phyloP scores from a whole-genome alignment of 805 yeast species.

The Candida silvicultrix region DNA sequence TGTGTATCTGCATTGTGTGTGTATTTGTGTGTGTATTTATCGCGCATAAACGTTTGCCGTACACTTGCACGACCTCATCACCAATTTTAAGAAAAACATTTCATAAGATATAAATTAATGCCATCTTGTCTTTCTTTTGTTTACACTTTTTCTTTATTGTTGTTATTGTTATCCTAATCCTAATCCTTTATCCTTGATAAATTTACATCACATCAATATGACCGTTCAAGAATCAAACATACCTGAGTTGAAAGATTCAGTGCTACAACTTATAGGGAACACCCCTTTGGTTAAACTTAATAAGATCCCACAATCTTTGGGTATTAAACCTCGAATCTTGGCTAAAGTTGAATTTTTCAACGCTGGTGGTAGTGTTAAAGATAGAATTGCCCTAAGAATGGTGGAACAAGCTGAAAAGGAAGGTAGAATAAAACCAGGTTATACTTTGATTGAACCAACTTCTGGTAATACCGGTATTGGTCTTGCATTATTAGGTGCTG shows the following conservation, averaged over 20 bases:
- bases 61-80: neutral
- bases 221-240: neutral
- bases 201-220: too few relatives aligned
- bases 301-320: slow-evolving; percentile 69
- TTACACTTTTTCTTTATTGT: neutral
- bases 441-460: slow-evolving; percentile 82
- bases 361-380: slow-evolving; percentile 88
- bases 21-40: too few relatives aligned
- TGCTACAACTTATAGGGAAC: slow-evolving; percentile 76
- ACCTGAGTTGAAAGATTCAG: slow-evolving; percentile 23
- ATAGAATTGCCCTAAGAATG: slow-evolving; percentile 83
- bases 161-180: neutral
- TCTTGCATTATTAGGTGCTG: slow-evolving; percentile 80
- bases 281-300: slow-evolving; percentile 75
- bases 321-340: slow-evolving; percentile 63
- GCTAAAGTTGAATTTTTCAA: slow-evolving; percentile 81
- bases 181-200: neutral
- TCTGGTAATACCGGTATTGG: slow-evolving; percentile 93
- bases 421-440: slow-evolving; percentile 79
- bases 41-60: neutral
- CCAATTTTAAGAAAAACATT: neutral
- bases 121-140: too few relatives aligned
- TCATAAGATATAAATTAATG: too few relatives aligned
- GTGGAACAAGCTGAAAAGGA: slow-evolving; percentile 75
- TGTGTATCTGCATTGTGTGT: too few relatives aligned